phyloP scores from a whole-genome alignment of 495 filamentous ascomycete genomes.

The Thozetella sp. region DNA sequence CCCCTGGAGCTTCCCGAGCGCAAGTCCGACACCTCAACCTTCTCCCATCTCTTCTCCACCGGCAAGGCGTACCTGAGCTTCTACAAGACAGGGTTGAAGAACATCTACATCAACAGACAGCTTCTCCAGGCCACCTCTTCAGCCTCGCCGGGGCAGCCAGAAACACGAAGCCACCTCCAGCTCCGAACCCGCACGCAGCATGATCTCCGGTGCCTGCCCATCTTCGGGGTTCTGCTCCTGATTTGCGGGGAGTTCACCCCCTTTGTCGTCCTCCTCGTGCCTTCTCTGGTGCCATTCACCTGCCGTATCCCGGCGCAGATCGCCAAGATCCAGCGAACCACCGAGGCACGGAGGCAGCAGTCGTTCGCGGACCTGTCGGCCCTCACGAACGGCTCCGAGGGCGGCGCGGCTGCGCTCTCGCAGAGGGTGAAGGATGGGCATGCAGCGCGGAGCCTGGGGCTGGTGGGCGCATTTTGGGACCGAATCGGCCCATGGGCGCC shows the following conservation, averaged over 20 bases:
- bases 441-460: conserved; percentile 25
- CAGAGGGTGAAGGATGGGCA: conserved; percentile 40
- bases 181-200: conserved; percentile 42
- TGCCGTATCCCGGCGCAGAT: conserved; percentile 81
- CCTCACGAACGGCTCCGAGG: neutral
- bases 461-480: conserved; percentile 32
- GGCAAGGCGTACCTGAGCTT: conserved; percentile 70
- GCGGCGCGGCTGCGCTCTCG: conserved; percentile 5
- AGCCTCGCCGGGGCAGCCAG: conserved; percentile 8
- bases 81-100: conserved; percentile 83
- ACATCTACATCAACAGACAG: conserved; percentile 64
- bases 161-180: conserved; percentile 22
- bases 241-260: conserved; percentile 87
- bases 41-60: conserved; percentile 44
- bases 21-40: conserved; percentile 27
- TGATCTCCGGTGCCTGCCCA: conserved; percentile 73
- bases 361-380: conserved; percentile 35
- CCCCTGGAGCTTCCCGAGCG: conserved; percentile 53
- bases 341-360: conserved; percentile 43
- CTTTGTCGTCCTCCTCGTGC: conserved; percentile 67
- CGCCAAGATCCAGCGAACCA: conserved; percentile 49
- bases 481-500: conserved; percentile 17
- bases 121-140: conserved; percentile 39
- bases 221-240: conserved; percentile 72
- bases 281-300: conserved; percentile 70